Percentiles rank a stretch among this genome's conserved stretches.
Conservation (phyloP, 768 basidiomycete species). For the Phaeotremella fagi region DNA sequence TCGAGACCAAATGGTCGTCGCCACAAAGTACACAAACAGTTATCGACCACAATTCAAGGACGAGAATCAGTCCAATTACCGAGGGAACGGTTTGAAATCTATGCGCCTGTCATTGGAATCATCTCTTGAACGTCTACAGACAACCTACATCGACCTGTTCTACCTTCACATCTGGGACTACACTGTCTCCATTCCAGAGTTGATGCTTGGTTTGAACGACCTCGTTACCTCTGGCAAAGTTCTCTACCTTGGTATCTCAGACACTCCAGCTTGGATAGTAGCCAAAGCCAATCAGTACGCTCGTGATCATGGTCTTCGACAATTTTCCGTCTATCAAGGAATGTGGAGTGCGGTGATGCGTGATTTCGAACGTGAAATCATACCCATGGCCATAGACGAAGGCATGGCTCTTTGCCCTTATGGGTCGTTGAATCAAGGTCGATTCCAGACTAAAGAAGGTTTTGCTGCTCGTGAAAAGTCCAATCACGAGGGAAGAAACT, state of each 20-base stretch:
- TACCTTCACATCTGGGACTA: constrained; percentile 31
- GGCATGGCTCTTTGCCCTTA: constrained; percentile 53
- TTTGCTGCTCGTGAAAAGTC: constrained; percentile 21
- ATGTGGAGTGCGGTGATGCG: constrained; percentile 46
- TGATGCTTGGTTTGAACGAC: constrained; percentile 57
- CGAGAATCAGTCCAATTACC: constrained; percentile 7
- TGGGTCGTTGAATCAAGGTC: constrained; percentile 52
- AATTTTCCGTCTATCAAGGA: constrained; percentile 49
- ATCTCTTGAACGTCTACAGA: constrained; percentile 30
- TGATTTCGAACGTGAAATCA: constrained; percentile 50
- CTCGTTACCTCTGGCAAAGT: constrained; percentile 56
- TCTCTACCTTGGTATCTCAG: constrained; percentile 32
- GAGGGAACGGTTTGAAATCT: constrained; percentile 54
- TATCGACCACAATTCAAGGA: constrained; percentile 1
- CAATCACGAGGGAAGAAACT: constrained; percentile 13
- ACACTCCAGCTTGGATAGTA: constrained; percentile 32
- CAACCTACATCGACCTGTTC: constrained; percentile 34
- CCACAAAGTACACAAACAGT: constrained; percentile 51
- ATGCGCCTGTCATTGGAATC: constrained; percentile 46
- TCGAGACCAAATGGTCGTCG: constrained; percentile 38
- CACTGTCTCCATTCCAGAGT: constrained; percentile 57
- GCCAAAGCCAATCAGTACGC: constrained; percentile 31
- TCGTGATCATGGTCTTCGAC: constrained; percentile 19
- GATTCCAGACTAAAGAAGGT: constrained; percentile 51
- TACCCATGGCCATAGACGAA: constrained; percentile 22